phyloP scores from a whole-genome alignment of 2,329 filamentous ascomycete genomes.

The Fusarium cicatricum region DNA sequence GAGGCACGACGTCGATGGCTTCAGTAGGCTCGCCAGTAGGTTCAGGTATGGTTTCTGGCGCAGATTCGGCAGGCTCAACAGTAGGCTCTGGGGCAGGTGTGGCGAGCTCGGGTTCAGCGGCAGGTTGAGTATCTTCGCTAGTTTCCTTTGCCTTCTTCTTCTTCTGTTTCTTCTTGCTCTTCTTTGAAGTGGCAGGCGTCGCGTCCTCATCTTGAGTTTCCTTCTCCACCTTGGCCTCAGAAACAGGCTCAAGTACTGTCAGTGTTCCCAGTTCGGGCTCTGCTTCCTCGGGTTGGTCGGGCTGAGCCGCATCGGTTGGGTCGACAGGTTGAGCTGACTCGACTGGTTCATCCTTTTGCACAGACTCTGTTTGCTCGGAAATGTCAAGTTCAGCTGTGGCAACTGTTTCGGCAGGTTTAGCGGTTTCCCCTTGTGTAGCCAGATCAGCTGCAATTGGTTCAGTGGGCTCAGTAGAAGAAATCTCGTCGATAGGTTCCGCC shows the following conservation, averaged over 20 bases:
- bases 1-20: background rate
- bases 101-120: background rate
- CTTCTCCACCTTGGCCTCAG: background rate
- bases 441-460: background rate
- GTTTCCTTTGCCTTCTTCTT: slow-evolving; percentile 4
- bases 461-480: slow-evolving; percentile 9
- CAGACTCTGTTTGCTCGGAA: background rate
- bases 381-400: background rate
- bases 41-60: background rate
- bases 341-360: background rate
- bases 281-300: background rate
- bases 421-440: background rate
- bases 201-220: slow-evolving; percentile 1
- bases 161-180: slow-evolving; percentile 8
- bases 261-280: background rate
- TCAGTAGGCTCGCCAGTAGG: background rate
- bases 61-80: background rate
- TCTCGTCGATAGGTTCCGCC: background rate
- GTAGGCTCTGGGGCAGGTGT: background rate
- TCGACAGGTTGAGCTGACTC: background rate
- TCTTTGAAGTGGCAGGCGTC: background rate
- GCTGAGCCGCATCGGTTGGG: background rate
- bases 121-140: background rate
- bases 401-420: background rate
- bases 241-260: background rate